Conservation (phyloP, 345 rosid species). For the Turnera subulata region DNA sequence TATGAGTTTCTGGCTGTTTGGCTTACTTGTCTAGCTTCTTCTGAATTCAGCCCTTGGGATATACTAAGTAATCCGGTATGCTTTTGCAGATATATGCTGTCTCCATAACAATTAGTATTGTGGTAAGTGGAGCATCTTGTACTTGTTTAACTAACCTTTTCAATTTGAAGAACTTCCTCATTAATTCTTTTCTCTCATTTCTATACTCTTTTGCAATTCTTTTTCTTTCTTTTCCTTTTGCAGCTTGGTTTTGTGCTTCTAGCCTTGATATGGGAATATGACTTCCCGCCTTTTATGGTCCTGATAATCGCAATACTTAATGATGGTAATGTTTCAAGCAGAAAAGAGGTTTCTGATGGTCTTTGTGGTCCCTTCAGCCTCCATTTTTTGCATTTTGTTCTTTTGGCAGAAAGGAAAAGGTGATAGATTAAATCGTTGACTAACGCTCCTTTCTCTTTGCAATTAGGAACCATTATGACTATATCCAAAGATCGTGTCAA, state of each 20-base stretch:
- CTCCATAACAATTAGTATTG: constrained; percentile 89
- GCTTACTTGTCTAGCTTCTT: neutral
- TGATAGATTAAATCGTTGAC: too few relatives aligned
- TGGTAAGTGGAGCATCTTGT: constrained; percentile 49
- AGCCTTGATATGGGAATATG: constrained; percentile 94
- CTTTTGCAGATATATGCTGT: constrained; percentile 88
- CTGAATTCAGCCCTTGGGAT: neutral
- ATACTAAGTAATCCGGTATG: constrained; percentile 26
- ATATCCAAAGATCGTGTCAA: constrained; percentile 82
- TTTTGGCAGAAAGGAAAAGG: too few relatives aligned
- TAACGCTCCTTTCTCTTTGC: neutral
- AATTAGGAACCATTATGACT: constrained; percentile 89
- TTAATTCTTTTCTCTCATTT: neutral
- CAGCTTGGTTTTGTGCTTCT: constrained; percentile 95
- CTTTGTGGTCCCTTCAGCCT: too few relatives aligned
- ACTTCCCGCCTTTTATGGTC: constrained; percentile 99
- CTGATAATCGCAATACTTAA: constrained; percentile 87
- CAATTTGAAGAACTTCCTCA: constrained; percentile 3
- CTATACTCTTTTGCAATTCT: constrained; percentile 7
- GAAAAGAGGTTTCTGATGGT: constrained; percentile 9
- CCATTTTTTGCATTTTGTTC: neutral
- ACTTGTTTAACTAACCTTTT: neutral
- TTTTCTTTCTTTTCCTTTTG: constrained; percentile 11
- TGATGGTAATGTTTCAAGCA: constrained; percentile 57
- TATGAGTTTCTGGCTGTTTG: neutral